These are phyloP conservation scores for Babesia sp. DNA, from an alignment of 169 alveolate species.

Conservation along the genomic window DNA sequence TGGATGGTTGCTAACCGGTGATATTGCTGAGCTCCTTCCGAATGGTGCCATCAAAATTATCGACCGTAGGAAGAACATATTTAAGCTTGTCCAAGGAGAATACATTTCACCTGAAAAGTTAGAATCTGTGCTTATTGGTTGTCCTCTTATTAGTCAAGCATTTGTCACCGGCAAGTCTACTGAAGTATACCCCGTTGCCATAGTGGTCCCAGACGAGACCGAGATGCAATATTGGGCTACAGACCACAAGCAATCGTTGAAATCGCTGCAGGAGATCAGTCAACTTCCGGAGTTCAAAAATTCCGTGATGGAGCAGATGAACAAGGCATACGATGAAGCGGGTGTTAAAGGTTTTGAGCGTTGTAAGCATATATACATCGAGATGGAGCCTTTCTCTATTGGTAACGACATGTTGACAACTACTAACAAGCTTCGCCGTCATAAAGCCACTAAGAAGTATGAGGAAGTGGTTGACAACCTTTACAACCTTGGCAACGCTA, in stretches of 20 bases:
- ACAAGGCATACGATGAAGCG: slow-evolving; percentile 45
- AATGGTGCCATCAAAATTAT: slow-evolving; percentile 88
- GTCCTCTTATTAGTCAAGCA: slow-evolving; percentile 70
- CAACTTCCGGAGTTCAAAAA: slow-evolving; percentile 31
- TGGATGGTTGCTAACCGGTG: slow-evolving; percentile 92
- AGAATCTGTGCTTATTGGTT: slow-evolving; percentile 76
- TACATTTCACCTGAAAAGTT: slow-evolving; percentile 93
- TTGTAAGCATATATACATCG: slow-evolving; percentile 78
- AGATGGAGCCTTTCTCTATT: slow-evolving; percentile 83
- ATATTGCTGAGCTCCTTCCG: slow-evolving; percentile 85
- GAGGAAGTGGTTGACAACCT: slow-evolving; percentile 5
- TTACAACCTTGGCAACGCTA: neutral
- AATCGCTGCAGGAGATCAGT: slow-evolving; percentile 36
- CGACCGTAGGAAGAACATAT: slow-evolving; percentile 92
- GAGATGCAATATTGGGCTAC: slow-evolving; percentile 57
- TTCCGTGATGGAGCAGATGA: slow-evolving; percentile 36
- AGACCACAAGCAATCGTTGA: neutral
- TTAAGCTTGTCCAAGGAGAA: slow-evolving; percentile 94
- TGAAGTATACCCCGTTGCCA: slow-evolving; percentile 69
- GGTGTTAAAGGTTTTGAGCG: slow-evolving; percentile 78
- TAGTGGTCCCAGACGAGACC: slow-evolving; percentile 61
- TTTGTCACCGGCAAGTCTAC: slow-evolving; percentile 77
- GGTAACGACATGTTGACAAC: slow-evolving; percentile 89
- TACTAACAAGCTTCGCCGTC: slow-evolving; percentile 90
- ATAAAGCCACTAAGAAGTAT: slow-evolving; percentile 37